These are phyloP conservation scores for Backusella parvicylindrica DNA, from an alignment of 192 early-diverging fungal species.

Conservation along the genomic window DNA sequence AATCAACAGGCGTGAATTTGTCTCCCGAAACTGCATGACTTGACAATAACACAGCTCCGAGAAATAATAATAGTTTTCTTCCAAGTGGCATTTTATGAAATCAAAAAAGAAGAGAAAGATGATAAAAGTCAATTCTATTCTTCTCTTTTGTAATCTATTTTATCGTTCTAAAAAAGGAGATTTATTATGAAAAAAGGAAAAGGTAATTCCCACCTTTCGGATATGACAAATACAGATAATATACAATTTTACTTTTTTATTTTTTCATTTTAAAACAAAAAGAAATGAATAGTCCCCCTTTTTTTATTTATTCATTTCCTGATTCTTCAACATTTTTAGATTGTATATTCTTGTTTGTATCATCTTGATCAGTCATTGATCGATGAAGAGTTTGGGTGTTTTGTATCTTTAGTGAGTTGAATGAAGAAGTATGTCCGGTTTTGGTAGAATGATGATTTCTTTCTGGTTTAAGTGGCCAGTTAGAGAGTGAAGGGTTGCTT, in stretches of 20 bases:
- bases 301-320: neutral
- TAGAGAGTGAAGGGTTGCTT: neutral
- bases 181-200: neutral
- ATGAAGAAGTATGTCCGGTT: neutral
- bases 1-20: conserved; percentile 45
- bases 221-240: neutral
- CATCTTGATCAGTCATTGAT: neutral
- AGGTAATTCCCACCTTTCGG: neutral
- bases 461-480: neutral
- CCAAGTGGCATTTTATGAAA: neutral
- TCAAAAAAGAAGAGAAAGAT: too few species aligned
- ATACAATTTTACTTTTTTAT: neutral
- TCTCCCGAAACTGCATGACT: neutral
- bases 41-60: neutral
- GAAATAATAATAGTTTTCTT: neutral
- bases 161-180: neutral
- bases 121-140: neutral
- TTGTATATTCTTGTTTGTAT: neutral
- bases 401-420: neutral
- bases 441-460: neutral
- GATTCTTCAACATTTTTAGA: neutral
- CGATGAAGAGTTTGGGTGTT: neutral
- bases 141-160: neutral
- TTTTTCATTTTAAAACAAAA: too few species aligned
- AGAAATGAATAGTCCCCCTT: too few species aligned